These are phyloP conservation scores for Daldinia childiae DNA, from an alignment of 495 filamentous ascomycete genomes.

Conservation along the genomic window DNA sequence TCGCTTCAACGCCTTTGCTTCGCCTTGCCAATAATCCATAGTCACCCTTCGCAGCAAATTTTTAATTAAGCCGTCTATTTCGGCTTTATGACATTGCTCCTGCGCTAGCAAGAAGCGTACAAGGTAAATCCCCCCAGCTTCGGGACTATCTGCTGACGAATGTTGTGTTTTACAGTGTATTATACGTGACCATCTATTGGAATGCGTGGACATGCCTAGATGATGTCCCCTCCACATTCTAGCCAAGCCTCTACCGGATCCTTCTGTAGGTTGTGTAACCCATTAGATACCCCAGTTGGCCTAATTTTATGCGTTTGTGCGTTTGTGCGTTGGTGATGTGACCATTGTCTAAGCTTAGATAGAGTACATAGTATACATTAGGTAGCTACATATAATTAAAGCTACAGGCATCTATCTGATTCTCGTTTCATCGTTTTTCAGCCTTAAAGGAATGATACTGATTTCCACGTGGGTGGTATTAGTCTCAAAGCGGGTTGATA, in stretches of 20 bases:
- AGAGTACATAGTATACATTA: slow-evolving; percentile 12
- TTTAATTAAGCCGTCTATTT: slow-evolving; percentile 4
- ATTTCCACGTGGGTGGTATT: background rate
- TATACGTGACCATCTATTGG: slow-evolving; percentile 7
- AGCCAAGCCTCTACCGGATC: background rate
- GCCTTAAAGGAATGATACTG: background rate
- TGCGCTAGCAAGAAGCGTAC: slow-evolving; percentile 6
- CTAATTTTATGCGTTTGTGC: background rate
- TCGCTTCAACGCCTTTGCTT: slow-evolving; percentile 30
- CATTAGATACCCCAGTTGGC: background rate
- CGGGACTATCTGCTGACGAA: slow-evolving; percentile 22
- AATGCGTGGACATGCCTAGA: slow-evolving; percentile 18
- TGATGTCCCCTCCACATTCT: background rate
- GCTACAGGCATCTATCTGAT: background rate
- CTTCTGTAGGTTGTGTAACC: background rate
- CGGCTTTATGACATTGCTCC: slow-evolving; percentile 5
- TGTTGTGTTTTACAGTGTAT: slow-evolving; percentile 28
- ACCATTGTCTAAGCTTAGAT: slow-evolving; percentile 2
- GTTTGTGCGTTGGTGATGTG: background rate
- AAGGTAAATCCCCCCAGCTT: slow-evolving; percentile 30
- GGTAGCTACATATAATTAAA: slow-evolving; percentile 6
- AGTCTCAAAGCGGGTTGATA: slow-evolving; percentile 7
- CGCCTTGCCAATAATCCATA: slow-evolving; percentile 16
- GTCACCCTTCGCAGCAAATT: slow-evolving; percentile 21
- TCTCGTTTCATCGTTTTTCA: background rate